phyloP scores from a whole-genome alignment of 176 grass and related monocot genomes.

The Paspalum vaginatum region DNA sequence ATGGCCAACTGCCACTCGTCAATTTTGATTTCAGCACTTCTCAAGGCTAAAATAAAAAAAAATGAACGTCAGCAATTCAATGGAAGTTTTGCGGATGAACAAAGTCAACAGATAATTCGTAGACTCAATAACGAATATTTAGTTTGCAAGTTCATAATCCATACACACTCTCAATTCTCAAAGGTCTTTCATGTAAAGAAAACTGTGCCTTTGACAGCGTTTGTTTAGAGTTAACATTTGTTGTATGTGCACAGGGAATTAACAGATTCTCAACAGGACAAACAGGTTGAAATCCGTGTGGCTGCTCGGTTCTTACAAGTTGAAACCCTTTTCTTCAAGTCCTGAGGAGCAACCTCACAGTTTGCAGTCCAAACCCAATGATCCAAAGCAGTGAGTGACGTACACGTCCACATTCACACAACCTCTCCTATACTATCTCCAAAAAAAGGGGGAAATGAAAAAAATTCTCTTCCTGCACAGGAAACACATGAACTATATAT shows the following conservation, averaged over 20 bases:
- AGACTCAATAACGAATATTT: background rate
- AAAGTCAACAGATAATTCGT: background rate
- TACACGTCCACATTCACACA: constrained; percentile 2
- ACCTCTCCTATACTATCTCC: background rate
- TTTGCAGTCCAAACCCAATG: background rate
- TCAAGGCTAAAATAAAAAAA: too few relatives aligned
- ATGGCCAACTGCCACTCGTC: too few relatives aligned
- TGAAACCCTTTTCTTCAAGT: background rate
- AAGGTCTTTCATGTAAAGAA: background rate
- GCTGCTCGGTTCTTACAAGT: background rate
- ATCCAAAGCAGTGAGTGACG: constrained; percentile 13
- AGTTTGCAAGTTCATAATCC: background rate
- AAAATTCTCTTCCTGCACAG: background rate
- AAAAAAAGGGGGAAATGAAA: background rate
- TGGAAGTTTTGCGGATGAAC: background rate
- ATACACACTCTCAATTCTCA: background rate
- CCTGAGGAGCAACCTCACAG: constrained; percentile 18
- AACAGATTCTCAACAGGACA: background rate
- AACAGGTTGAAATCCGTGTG: background rate
- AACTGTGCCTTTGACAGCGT: background rate
- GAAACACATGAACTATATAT: constrained; percentile 44
- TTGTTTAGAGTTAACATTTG: background rate
- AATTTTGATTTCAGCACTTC: background rate
- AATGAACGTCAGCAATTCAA: background rate
- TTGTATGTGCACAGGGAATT: background rate